Conservation (phyloP, 2,329 filamentous ascomycete species). For the Spiromastix sp. region DNA sequence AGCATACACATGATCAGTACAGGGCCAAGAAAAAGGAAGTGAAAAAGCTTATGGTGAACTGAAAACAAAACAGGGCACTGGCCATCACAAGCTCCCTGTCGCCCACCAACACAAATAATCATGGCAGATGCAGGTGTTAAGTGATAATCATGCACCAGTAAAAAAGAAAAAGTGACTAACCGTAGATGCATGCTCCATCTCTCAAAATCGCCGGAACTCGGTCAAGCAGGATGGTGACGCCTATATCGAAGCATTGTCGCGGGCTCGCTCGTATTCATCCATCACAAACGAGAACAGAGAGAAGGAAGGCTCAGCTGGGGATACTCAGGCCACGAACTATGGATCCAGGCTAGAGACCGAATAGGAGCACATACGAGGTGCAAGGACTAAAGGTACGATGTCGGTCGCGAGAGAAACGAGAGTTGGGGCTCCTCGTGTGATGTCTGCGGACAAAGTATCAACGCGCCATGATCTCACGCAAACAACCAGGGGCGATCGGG, state of each 20-base stretch:
- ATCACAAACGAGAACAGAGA: slow-evolving; percentile 2
- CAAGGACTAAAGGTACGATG: no score
- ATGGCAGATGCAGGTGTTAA: not conserved
- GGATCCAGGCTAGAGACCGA: no score
- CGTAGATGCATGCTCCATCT: slow-evolving; percentile 23
- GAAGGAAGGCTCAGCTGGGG: no score
- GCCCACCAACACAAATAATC: slow-evolving; percentile 1
- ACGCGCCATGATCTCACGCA: no score
- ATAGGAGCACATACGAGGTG: no score
- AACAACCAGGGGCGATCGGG: no score
- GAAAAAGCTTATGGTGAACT: not conserved
- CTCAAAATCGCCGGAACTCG: slow-evolving; percentile 5
- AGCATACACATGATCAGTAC: slow-evolving; percentile 2
- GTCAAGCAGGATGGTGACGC: slow-evolving; percentile 9
- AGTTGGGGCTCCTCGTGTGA: no score
- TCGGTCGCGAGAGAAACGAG: no score
- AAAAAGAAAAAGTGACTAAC: slow-evolving; percentile 14
- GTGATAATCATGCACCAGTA: not conserved
- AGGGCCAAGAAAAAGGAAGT: not conserved
- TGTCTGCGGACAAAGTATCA: no score
- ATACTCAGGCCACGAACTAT: no score
- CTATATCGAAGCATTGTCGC: slow-evolving; percentile 6
- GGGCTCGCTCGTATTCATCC: slow-evolving; percentile 1
- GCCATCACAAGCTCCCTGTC: not conserved
- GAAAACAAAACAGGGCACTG: not conserved